Evolutionary conservation across 179 eudicot species (phyloP).

Genomic region (Actinidia polygama): DNA sequence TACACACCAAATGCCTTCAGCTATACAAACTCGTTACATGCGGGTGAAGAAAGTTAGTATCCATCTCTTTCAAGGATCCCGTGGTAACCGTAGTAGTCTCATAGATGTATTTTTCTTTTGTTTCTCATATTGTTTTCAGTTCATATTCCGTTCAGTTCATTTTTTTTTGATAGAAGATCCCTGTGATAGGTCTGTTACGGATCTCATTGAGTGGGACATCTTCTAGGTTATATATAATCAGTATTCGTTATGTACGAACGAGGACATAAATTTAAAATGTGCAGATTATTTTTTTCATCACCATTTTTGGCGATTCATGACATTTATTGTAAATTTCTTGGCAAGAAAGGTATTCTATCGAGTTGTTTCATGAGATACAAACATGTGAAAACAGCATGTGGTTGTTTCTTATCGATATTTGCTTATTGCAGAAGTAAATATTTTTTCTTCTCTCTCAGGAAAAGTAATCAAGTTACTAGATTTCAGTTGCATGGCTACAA

Average conservation of each 20-base stretch:
- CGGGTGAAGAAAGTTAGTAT: slow-evolving; percentile 19
- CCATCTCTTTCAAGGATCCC: slow-evolving; percentile 22
- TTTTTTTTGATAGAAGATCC: neutral
- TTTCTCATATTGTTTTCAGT: neutral
- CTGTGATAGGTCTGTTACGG: slow-evolving; percentile 27
- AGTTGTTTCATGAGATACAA: too few relatives aligned
- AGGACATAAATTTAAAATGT: slow-evolving; percentile 29
- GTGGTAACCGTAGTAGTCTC: slow-evolving; percentile 1
- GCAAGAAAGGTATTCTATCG: too few relatives aligned
- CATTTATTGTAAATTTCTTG: too few relatives aligned
- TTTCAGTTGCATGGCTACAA: too few relatives aligned
- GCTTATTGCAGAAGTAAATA: too few relatives aligned
- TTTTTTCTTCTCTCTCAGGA: too few relatives aligned
- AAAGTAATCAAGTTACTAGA: too few relatives aligned
- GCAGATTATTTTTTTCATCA: slow-evolving; percentile 29
- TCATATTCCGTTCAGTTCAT: neutral
- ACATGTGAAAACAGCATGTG: too few relatives aligned
- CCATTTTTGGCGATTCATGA: neutral
- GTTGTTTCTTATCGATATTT: too few relatives aligned
- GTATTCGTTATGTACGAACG: slow-evolving; percentile 27
- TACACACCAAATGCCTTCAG: neutral
- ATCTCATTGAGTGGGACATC: slow-evolving; percentile 14
- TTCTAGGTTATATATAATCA: slow-evolving; percentile 19
- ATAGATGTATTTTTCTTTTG: neutral
- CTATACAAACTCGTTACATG: slow-evolving; percentile 1